These are phyloP conservation scores for Bruguiera sexangula DNA, from an alignment of 345 rosid species.

Conservation along the genomic window DNA sequence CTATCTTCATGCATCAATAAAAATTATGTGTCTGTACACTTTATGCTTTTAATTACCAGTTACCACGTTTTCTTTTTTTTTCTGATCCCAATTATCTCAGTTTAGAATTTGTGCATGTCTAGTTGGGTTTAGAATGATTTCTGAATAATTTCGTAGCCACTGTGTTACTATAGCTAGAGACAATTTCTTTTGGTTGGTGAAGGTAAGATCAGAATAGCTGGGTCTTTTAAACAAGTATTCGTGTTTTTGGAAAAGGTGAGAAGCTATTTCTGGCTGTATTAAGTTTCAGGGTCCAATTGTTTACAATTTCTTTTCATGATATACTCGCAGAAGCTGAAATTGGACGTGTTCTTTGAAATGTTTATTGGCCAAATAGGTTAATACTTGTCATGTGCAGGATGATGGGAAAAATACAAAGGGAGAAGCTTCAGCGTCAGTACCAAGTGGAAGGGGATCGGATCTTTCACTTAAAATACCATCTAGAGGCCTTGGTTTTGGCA, in stretches of 20 bases:
- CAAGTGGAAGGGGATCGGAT: slow-evolving; percentile 47
- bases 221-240: neutral
- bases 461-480: slow-evolving; percentile 82
- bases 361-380: slow-evolving; percentile 5
- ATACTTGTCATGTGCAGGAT: slow-evolving; percentile 38
- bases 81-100: no score
- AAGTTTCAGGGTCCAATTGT: neutral
- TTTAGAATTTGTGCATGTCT: no score
- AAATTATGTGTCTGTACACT: neutral
- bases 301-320: no score
- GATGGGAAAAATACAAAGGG: slow-evolving; percentile 33
- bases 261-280: neutral
- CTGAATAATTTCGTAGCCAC: no score
- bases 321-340: slow-evolving; percentile 2
- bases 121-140: no score
- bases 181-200: no score
- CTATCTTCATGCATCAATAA: neutral
- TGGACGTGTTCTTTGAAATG: neutral
- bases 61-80: no score
- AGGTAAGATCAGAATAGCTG: no score
- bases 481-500: slow-evolving; percentile 43
- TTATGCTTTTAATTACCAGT: neutral
- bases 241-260: neutral
- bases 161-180: no score
- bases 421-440: slow-evolving; percentile 41